Base-by-base conservation (phyloP, 2,329 filamentous ascomycete genomes). In the Colletotrichum orbiculare region DNA sequence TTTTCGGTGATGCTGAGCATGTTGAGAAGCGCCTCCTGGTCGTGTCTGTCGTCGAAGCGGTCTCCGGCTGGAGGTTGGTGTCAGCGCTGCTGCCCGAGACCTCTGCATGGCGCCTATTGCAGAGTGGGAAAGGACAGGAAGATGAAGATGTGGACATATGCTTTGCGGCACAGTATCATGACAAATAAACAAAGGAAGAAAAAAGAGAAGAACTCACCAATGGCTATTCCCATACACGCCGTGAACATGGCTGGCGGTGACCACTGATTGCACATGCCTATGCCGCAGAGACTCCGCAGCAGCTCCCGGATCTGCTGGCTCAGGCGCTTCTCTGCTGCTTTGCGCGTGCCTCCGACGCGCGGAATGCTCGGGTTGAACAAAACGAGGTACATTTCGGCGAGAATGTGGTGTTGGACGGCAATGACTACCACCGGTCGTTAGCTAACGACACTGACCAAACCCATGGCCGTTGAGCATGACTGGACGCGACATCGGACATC, bases 391-490 rank as follows among this genome's bases (percentile, higher is more conserved):
- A 89, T 82, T 58, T 82, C 80, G 0, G 86, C 85, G 8, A 90
- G 78, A 60, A 87, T 83, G 68, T 87, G 83, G 71, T 89, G 87
- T 57, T 88, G 87, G 13, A 87, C 77, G 0, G 87, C 88, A 8
- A 87, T 85, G 6, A 87, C 85, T 85, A 61, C 10, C 8, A 25
- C 1, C 39, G 2, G 13, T 25, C n/a, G 45, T 57, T 57, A 48
- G 47, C 25, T n/a, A 11, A 73, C 1, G 69, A 72, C 6, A 17
- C 69, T 43, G 13, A 13, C 15, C 12, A 13, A 15, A 6, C 17
- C 17, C 43, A 25, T 46, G 43, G 43, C 15, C n/a, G 25, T 46
- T 1, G 25, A 25, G 25, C 25, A 25, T 25, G 25, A 25, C 25
- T 25, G 25, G 25, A 25, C 25, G 25, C 4, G 25, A 25, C 25